Evolutionary conservation across 73 alveolate species (phyloP), one percentile per base, ranked within the genome.

Genomic region (Stentor roeselii): DNA sequence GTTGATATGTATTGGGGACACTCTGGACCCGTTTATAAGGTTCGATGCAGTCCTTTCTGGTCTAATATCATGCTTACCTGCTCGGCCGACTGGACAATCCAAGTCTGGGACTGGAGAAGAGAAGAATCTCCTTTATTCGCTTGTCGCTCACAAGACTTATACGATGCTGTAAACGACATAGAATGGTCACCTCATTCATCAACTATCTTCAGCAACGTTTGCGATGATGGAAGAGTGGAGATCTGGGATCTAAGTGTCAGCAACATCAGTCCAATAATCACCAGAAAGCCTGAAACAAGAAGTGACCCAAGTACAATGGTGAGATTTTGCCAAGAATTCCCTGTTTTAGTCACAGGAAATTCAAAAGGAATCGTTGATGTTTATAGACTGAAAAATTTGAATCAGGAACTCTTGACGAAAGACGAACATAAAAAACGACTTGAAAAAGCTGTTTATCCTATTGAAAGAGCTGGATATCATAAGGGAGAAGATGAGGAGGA

Each of bases 221-320:
- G 98, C n/a, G 96, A 97, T 85, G 99, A 97, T 85, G 99, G 99
- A 0, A 90, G 99, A 92, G 86, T 97, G 75, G 99, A 97, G 86
- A 82, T 97, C 39, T 97, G 99, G 99, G 99, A 97, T 86, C 92
- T 97, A 40, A 85, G 91, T 11, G 92, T 92, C 87, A 93, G 94
- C 91, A 95, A 95, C 75, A 93, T 90, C 85, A 76, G 84, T 3
- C 78, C 87, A 14, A 59, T 88, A 39, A 41, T 85, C 27, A 88
- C 93, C n/a, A 58, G 41, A 42, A 84, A 87, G 35, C 59, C 78
- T n/a, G 86, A 60, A 58, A 36, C 35, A 36, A 88, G 85, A 76
- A 84, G 89, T 82, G 88, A 94, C 31, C 96, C 99, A 4, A 95
- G 96, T 82, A 95, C 98, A 38, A 91, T 95, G 91, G 96, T 97